Evolutionary conservation across 768 basidiomycete genomes (phyloP).

Genomic region (Candolleomyces aberdarensis): DNA sequence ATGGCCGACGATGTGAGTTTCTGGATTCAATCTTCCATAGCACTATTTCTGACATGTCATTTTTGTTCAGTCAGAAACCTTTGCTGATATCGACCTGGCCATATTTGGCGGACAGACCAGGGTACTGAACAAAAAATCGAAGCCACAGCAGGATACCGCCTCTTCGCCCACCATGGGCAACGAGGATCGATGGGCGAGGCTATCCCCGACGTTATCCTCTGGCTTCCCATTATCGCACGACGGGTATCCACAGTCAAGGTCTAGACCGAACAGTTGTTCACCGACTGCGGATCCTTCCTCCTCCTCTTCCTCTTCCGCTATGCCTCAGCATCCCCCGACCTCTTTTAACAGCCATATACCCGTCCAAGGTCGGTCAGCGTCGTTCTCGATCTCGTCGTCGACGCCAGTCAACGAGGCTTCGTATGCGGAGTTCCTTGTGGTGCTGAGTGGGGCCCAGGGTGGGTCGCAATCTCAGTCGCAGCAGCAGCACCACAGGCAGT

Average conservation of each 20-base stretch:
- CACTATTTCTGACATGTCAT: constrained; percentile 10
- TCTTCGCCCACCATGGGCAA: background rate
- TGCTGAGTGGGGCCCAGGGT: background rate
- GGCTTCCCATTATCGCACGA: constrained; percentile 5
- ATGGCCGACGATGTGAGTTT: background rate
- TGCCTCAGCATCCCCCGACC: background rate
- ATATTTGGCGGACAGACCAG: constrained; percentile 54
- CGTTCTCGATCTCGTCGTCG: background rate
- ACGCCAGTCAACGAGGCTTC: background rate
- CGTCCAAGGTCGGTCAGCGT: background rate
- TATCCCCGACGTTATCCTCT: background rate
- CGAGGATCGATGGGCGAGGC: background rate
- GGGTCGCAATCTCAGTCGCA: no score
- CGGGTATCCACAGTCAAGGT: no score
- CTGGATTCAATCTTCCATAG: constrained; percentile 7
- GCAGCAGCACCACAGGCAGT: no score
- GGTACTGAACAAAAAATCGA: constrained; percentile 32
- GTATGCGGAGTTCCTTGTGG: background rate
- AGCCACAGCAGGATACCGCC: constrained; percentile 13
- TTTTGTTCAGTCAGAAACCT: constrained; percentile 27
- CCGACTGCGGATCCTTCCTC: no score
- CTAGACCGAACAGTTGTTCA: no score
- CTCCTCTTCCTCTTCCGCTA: background rate
- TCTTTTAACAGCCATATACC: background rate
- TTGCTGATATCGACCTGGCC: constrained; percentile 37